Evolutionary conservation across 768 basidiomycete species (phyloP), one percentile per base, ranked within the genome.

Genomic region (Omphalotus guepiniiformis): DNA sequence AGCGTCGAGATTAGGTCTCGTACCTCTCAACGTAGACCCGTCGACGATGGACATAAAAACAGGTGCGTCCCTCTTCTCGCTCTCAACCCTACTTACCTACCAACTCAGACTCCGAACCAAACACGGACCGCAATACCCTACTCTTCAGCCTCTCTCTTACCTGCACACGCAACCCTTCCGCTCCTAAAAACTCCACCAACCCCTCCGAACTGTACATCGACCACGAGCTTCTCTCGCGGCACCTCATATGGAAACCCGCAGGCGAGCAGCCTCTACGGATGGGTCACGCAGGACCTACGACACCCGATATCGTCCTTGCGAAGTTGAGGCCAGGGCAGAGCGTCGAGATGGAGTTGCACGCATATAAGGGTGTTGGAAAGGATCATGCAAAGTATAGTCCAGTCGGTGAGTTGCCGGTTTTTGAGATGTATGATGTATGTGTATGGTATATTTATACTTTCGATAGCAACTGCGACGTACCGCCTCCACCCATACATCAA

Each of bases 361-460:
- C 93, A 18, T 72, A 93, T 51, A 98, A 98, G 58, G 89, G 92
- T 12, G 80, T 90, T 13, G 93, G 93, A 13, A 89, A 89, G 58
- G 92, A 94, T 52, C 95, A 99, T 58, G 93, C 96, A 38, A 99
- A 99, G 63, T 99, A 90, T 63, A 90, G 82, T 49, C 93, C 96
- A 25, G 96, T 98, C 42, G 92, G 93, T 89, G 16, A 25, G 16
- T 36, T 7, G 25, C n/a, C 44, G n/a, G 26, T 38, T 12, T 15
- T 28, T 11, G 13, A 38, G 39, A 6, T 25, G 18, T 36, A n/a
- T n/a, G n/a, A n/a, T n/a, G n/a, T n/a, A n/a, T 22, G 3, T 19
- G 11, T 5, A 21, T 39, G n/a, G 44, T 22, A 29, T 6, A 7
- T 2, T 23, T 30, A 25, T 35, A 26, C 28, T 8, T 19, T 21